A percentile compares a stretch with the other conserved stretches of the same genome.
Evolutionary conservation across 345 rosid species (phyloP).

Genomic region (Linum trigynum): DNA sequence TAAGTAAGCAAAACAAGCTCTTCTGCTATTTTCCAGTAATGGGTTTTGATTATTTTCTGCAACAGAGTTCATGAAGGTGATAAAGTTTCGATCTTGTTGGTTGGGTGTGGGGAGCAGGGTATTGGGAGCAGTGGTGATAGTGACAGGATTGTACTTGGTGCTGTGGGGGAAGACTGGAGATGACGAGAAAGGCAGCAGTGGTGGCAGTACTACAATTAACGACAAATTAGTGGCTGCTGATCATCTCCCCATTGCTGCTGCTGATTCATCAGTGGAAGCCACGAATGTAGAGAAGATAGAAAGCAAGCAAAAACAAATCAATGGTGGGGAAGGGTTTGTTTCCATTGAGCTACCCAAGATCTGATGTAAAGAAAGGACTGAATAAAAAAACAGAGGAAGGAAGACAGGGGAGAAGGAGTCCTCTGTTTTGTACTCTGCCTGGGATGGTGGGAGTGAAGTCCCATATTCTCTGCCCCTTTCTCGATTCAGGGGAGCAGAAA

Average conservation of each 20-base stretch:
- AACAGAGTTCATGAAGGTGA: background rate
- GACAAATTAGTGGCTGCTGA: slow-evolving; percentile 4
- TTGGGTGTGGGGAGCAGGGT: slow-evolving; percentile 26
- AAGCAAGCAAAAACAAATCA: background rate
- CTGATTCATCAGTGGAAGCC: background rate
- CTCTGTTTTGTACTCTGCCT: too few relatives aligned
- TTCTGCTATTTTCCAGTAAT: too few relatives aligned
- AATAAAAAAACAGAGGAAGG: too few relatives aligned
- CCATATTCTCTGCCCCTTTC: too few relatives aligned
- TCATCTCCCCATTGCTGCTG: background rate
- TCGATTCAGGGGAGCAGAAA: too few relatives aligned
- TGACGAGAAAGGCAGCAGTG: background rate
- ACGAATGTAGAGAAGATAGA: background rate
- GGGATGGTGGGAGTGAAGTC: too few relatives aligned
- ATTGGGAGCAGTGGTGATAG: slow-evolving; percentile 54
- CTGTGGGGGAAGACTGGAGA: slow-evolving; percentile 81
- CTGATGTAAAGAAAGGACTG: background rate
- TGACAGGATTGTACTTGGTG: slow-evolving; percentile 55
- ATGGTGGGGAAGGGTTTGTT: background rate
- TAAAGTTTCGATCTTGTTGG: background rate
- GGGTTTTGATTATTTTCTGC: background rate
- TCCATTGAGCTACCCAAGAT: slow-evolving; percentile 8
- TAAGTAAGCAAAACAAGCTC: slow-evolving; percentile 1
- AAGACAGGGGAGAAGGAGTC: too few relatives aligned
- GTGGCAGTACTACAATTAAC: background rate